Conservation (phyloP, 2,329 filamentous ascomycete genomes). For the Aspergillus fischeri region DNA sequence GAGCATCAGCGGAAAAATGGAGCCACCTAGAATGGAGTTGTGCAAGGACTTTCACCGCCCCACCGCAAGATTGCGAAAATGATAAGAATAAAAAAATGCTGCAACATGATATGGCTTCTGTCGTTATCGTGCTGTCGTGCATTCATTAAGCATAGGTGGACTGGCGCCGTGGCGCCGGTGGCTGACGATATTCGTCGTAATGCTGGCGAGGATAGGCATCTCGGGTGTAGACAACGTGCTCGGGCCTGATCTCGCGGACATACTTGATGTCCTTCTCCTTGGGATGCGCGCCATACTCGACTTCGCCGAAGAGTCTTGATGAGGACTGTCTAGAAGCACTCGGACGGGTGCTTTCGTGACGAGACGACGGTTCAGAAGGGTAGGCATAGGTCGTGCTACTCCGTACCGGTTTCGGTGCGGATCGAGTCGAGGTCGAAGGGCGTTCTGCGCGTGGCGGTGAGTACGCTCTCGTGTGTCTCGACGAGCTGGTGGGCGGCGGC, state of each 20-base stretch:
- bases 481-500: slow-evolving; percentile 15
- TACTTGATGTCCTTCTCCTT: slow-evolving; percentile 28
- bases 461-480: slow-evolving; percentile 23
- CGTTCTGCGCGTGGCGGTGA: slow-evolving; percentile 28
- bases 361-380: slow-evolving; percentile 17
- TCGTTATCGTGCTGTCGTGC: slow-evolving; percentile 14
- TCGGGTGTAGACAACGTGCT: slow-evolving; percentile 16
- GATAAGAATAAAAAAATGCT: slow-evolving; percentile 5
- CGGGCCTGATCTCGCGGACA: slow-evolving; percentile 23
- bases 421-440: slow-evolving; percentile 12
- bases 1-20: background rate
- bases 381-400: slow-evolving; percentile 28
- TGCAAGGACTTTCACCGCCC: background rate
- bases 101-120: slow-evolving; percentile 12
- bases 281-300: slow-evolving; percentile 18
- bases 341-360: slow-evolving; percentile 22
- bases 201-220: slow-evolving; percentile 17
- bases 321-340: slow-evolving; percentile 8
- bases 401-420: slow-evolving; percentile 21
- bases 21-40: background rate
- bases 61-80: background rate
- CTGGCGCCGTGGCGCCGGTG: slow-evolving; percentile 22
- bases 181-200: slow-evolving; percentile 16
- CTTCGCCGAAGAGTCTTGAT: slow-evolving; percentile 18
- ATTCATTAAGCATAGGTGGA: slow-evolving; percentile 21